phyloP scores from a whole-genome alignment of 257 asterid genomes.

The Solanum lignicaule region DNA sequence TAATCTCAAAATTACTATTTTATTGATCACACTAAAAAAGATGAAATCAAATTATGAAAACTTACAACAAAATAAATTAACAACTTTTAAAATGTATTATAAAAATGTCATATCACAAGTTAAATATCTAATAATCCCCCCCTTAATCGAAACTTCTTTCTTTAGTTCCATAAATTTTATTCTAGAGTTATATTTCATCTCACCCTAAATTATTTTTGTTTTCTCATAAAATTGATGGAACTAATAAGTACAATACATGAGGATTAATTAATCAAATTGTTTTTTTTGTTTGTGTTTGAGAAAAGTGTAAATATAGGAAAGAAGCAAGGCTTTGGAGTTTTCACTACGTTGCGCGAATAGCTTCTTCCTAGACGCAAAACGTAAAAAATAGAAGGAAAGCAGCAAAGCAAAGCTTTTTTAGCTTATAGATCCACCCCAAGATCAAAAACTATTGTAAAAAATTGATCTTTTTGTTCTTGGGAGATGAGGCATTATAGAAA shows the following conservation, averaged over 20 bases:
- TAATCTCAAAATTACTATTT: background rate
- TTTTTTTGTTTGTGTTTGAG: background rate
- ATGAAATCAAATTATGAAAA: background rate
- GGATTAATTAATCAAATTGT: background rate
- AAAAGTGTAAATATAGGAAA: background rate
- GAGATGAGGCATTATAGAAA: background rate
- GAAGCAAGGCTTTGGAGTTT: background rate
- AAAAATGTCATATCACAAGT: background rate
- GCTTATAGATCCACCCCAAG: background rate
- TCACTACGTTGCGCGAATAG: background rate
- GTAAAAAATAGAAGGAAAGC: background rate
- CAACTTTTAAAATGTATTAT: background rate
- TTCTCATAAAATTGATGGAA: background rate
- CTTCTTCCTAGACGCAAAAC: background rate
- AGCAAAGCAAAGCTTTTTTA: background rate
- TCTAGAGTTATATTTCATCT: background rate
- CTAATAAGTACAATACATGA: background rate
- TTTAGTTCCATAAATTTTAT: background rate
- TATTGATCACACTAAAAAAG: background rate
- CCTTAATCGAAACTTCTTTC: background rate
- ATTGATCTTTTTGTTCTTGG: background rate
- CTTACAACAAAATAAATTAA: background rate
- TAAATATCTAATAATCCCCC: background rate
- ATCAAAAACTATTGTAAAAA: background rate
- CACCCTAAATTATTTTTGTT: background rate